Evolutionary conservation across 495 filamentous ascomycete species (phyloP).

Genomic region (Chaetomium cochliodes): DNA sequence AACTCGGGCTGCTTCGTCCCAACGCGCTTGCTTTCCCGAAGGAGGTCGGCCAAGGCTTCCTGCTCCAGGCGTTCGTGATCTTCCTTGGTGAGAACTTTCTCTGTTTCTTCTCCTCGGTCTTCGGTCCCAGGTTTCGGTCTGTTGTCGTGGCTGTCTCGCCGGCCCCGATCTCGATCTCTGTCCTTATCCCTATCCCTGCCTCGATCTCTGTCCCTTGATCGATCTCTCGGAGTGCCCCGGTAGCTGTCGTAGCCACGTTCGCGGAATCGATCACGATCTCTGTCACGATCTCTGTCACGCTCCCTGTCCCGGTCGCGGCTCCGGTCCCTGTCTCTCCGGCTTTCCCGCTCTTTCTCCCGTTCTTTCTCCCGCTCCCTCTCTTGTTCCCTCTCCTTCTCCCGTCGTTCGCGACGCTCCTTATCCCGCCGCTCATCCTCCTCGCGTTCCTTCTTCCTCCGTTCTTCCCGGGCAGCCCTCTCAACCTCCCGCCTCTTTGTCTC

Average conservation of each 20-base stretch:
- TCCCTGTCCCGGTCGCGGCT: constrained; percentile 39
- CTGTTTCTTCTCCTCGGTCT: constrained; percentile 39
- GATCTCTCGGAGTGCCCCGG: constrained; percentile 32
- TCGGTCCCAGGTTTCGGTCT: constrained; percentile 23
- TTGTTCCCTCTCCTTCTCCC: constrained; percentile 56
- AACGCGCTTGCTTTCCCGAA: constrained; percentile 53
- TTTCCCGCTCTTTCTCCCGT: constrained; percentile 42
- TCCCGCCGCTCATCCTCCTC: constrained; percentile 61
- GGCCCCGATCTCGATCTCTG: constrained; percentile 36
- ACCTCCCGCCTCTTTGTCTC: constrained; percentile 56
- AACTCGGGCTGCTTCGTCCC: constrained; percentile 48
- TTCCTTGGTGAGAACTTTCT: constrained; percentile 54
- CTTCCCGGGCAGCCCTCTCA: constrained; percentile 58
- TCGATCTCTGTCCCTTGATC: constrained; percentile 35
- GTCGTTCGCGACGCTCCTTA: constrained; percentile 55
- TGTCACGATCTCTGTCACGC: constrained; percentile 25
- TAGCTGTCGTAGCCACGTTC: constrained; percentile 33
- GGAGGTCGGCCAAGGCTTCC: constrained; percentile 54
- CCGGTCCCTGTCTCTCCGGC: constrained; percentile 36
- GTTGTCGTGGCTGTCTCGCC: constrained; percentile 31
- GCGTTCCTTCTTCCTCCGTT: constrained; percentile 54
- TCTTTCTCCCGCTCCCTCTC: constrained; percentile 56
- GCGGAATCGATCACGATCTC: constrained; percentile 28
- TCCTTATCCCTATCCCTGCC: constrained; percentile 34
- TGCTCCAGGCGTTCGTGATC: constrained; percentile 54